Conservation (phyloP, 179 eudicot species). For the Gypsophila paniculata region DNA sequence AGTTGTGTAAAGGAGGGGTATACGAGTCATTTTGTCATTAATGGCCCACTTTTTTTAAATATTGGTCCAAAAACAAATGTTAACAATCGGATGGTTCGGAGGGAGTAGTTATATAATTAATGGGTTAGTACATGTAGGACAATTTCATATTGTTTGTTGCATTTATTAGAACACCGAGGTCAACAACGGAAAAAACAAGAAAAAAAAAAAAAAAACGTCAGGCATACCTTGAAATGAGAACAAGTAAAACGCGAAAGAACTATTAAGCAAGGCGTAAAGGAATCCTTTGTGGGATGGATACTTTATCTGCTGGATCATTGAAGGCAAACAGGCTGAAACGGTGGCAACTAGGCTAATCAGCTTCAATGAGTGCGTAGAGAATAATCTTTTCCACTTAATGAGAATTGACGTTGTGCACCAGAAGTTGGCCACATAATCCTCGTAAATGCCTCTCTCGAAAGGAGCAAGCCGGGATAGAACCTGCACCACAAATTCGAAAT, state of each 20-base stretch:
- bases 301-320: conserved; percentile 74
- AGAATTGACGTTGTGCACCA: conserved; percentile 87
- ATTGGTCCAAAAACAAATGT: too few species aligned
- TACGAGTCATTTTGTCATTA: too few species aligned
- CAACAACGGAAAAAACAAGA: background rate
- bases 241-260: conserved; percentile 77
- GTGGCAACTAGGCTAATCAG: conserved; percentile 66
- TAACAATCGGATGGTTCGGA: too few species aligned
- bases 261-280: conserved; percentile 64
- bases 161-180: background rate
- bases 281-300: conserved; percentile 73
- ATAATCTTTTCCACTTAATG: conserved; percentile 78
- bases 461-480: conserved; percentile 94
- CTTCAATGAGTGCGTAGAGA: conserved; percentile 51
- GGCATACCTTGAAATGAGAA: conserved; percentile 85
- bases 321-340: conserved; percentile 61
- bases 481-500: conserved; percentile 31
- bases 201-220: background rate
- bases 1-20: too few species aligned
- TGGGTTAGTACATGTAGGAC: background rate
- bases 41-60: too few species aligned
- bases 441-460: conserved; percentile 88
- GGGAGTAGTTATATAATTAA: background rate
- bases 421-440: conserved; percentile 94
- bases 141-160: background rate